Percentiles rank a stretch among this genome's conserved stretches.
Conservation (phyloP, 2,329 filamentous ascomycete species). For the Lecanoromycetidae sp. region DNA sequence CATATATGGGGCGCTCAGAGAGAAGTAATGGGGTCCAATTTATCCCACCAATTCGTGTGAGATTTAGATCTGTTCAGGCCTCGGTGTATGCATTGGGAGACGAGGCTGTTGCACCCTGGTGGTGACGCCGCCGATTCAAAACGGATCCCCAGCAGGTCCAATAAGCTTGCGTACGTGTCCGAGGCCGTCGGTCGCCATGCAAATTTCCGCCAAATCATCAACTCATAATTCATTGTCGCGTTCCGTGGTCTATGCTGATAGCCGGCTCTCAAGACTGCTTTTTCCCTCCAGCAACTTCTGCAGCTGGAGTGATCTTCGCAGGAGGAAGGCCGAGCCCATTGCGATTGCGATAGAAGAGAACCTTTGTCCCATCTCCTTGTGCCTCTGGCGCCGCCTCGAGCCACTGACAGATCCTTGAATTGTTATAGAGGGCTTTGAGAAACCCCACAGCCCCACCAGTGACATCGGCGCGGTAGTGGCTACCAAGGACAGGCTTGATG, state of each 20-base stretch:
- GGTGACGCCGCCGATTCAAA: background rate
- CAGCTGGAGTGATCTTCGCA: conserved; percentile 7
- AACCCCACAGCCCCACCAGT: conserved; percentile 70
- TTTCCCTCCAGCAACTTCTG: too few relatives aligned
- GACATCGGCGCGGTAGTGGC: conserved; percentile 80
- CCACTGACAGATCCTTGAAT: conserved; percentile 85
- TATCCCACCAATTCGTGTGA: too few relatives aligned
- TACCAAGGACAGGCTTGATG: conserved; percentile 89
- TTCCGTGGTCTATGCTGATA: too few relatives aligned
- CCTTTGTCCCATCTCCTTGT: conserved; percentile 65
- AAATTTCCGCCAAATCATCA: too few relatives aligned
- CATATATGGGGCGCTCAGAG: too few relatives aligned
- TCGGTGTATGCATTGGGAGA: too few relatives aligned
- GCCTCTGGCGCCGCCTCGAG: conserved; percentile 83
- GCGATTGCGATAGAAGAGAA: conserved; percentile 89
- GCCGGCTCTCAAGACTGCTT: too few relatives aligned
- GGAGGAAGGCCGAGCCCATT: conserved; percentile 59
- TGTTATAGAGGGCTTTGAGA: conserved; percentile 68
- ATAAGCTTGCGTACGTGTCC: too few relatives aligned
- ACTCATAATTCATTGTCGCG: background rate
- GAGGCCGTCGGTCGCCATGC: too few relatives aligned
- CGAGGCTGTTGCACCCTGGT: too few relatives aligned
- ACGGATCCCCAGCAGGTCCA: background rate
- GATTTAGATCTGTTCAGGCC: too few relatives aligned
- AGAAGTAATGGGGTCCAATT: too few relatives aligned